Evolutionary conservation across 495 filamentous ascomycete species (phyloP), one percentile per base, ranked within the genome.

Genomic region (Tetracladium marchalianum): DNA sequence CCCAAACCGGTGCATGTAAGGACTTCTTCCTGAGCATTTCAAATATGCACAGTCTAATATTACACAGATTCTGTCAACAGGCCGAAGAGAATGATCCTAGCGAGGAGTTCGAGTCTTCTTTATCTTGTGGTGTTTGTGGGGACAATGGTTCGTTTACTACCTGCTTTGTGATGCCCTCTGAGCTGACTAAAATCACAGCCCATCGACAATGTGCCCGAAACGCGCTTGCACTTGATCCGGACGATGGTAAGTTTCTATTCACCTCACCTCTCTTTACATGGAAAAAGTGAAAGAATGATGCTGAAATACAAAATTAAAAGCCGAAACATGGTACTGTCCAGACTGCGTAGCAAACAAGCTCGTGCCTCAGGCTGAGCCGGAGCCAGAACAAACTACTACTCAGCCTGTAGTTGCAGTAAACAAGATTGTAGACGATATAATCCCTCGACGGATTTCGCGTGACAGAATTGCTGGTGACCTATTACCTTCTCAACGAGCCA

Each of bases 171-270:
- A 46, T 46, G 47, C 60, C 46, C 17, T 43, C 15, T 54, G 55
- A 61, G 55, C 70, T 73, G 58, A 75, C 61, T 38, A 27, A 54
- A 55, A 57, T 53, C 62, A 66, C 52, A 88, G 90, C 90, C 47
- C 90, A 97, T 73, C 80, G 85, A 57, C 85, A 96, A 78, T 97
- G 90, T 66, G 92, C 90, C 48, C 81, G 87, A 52, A 78, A 82
- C 59, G 80, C 80, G 55, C 79, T 81, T 44, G 81, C 85, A 35
- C 69, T 93, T 55, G 71, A 72, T 41, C 68, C 79, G 47, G 73
- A 75, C 45, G 81, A 85, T 62, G 81, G 84, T 87, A 72, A 52
- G 70, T 66, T n/a, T n/a, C n/a, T n/a, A 35, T 40, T 22, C 22
- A 27, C 22, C 22, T 27, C 22, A 32, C 33, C 41, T 36, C 41